A percentile compares a stretch with the other conserved stretches of the same genome.
Conservation (phyloP, 176 grass and related monocot species). For the Poa pratensis region DNA sequence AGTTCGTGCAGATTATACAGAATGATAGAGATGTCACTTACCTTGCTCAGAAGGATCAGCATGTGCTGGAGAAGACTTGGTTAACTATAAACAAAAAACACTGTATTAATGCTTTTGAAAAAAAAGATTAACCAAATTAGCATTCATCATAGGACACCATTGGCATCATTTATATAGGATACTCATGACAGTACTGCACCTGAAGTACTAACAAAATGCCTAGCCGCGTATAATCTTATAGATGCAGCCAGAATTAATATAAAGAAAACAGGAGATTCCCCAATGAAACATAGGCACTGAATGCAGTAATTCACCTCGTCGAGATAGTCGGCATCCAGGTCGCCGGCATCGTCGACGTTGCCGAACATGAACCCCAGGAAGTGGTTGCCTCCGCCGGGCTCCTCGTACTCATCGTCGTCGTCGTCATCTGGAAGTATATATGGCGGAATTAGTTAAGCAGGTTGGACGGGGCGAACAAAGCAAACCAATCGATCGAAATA, state of each 20-base stretch:
- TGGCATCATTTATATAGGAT: not conserved
- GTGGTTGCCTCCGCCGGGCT: too few relatives aligned
- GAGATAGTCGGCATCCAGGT: too few relatives aligned
- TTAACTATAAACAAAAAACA: slow-evolving; percentile 61
- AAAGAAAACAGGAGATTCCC: slow-evolving; percentile 5
- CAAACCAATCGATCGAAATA: too few relatives aligned
- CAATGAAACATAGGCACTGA: not conserved
- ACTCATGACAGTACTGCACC: too few relatives aligned
- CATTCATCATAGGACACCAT: slow-evolving; percentile 38
- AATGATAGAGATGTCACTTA: slow-evolving; percentile 43
- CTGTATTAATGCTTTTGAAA: slow-evolving; percentile 25
- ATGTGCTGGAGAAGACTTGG: slow-evolving; percentile 74
- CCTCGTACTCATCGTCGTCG: too few relatives aligned
- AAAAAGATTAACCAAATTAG: slow-evolving; percentile 23
- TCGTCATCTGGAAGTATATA: too few relatives aligned
- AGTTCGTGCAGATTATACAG: slow-evolving; percentile 14
- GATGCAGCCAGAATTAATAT: not conserved
- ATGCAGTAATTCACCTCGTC: too few relatives aligned
- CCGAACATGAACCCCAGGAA: too few relatives aligned
- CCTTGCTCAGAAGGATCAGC: slow-evolving; percentile 94
- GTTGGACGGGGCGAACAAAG: too few relatives aligned
- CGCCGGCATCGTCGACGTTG: too few relatives aligned
- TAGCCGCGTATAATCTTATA: not conserved
- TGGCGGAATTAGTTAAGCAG: too few relatives aligned
- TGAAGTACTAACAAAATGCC: too few relatives aligned